A percentile compares a stretch with the other conserved stretches of the same genome.
Conservation (phyloP, 805 yeast genomes). For the Wickerhamomyces bisporus region DNA sequence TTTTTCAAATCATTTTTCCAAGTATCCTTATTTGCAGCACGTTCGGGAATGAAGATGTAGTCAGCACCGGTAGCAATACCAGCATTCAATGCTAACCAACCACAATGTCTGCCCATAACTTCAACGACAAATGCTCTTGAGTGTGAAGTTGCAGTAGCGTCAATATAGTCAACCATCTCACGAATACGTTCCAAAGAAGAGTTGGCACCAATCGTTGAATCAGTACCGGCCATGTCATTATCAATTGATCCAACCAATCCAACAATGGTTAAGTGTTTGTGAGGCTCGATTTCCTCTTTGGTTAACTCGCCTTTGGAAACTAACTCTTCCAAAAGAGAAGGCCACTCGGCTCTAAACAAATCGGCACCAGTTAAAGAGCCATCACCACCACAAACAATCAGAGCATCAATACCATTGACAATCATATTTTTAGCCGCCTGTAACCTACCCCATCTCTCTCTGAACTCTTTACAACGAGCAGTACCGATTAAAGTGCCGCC, state of each 20-base stretch:
- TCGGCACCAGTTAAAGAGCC: conserved; percentile 84
- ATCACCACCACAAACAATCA: conserved; percentile 80
- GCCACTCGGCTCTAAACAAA: conserved; percentile 73
- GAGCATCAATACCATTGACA: conserved; percentile 67
- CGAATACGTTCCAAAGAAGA: conserved; percentile 74
- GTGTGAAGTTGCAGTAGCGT: conserved; percentile 80
- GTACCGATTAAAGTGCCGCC: conserved; percentile 83
- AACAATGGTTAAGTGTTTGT: conserved; percentile 58
- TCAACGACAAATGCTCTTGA: conserved; percentile 80
- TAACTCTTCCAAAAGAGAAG: conserved; percentile 58
- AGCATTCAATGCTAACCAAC: conserved; percentile 81
- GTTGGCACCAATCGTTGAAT: conserved; percentile 76
- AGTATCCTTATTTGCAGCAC: conserved; percentile 55
- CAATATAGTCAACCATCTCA: conserved; percentile 73
- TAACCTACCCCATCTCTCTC: conserved; percentile 61
- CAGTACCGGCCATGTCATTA: conserved; percentile 81
- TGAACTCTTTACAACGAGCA: conserved; percentile 65
- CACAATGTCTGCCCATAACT: conserved; percentile 89
- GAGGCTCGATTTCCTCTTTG: conserved; percentile 37
- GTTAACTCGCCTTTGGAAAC: conserved; percentile 41
- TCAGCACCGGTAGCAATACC: conserved; percentile 81
- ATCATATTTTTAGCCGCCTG: conserved; percentile 62
- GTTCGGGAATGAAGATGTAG: conserved; percentile 74
- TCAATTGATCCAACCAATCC: conserved; percentile 83
- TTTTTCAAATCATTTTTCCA: conserved; percentile 68